Conservation (phyloP, 441 rosid species). For the Biscutella laevigata region DNA sequence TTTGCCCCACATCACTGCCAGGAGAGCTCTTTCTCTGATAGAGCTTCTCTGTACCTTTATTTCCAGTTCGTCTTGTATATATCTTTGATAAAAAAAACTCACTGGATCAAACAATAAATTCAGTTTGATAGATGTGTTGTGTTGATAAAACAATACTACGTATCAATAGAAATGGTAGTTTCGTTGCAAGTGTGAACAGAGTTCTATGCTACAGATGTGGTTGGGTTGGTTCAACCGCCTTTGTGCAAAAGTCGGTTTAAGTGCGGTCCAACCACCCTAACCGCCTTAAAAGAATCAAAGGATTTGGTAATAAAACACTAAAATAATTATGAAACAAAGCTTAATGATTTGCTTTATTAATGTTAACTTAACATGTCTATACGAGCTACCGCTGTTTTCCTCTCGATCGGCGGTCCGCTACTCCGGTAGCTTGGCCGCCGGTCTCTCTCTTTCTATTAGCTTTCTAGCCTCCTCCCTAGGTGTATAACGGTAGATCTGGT, state of each 20-base stretch:
- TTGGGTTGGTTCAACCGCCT: background rate
- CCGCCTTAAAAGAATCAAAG: background rate
- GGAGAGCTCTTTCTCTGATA: constrained; percentile 49
- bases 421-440: too few relatives aligned
- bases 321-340: background rate
- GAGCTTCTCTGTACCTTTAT: background rate
- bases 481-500: too few relatives aligned
- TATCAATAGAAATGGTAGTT: background rate
- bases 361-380: too few relatives aligned
- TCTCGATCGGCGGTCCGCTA: too few relatives aligned
- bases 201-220: background rate
- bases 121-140: background rate
- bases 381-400: too few relatives aligned
- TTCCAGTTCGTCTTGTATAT: background rate
- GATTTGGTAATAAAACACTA: too few relatives aligned
- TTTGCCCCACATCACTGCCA: constrained; percentile 68
- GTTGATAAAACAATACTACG: background rate
- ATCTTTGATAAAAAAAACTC: constrained; percentile 7
- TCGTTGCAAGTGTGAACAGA: background rate
- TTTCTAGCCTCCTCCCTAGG: too few relatives aligned
- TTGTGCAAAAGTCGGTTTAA: background rate
- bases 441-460: too few relatives aligned
- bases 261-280: background rate
- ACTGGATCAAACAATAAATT: background rate
- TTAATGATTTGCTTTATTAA: background rate